Conservation (phyloP, 75 land plant genomes). For the Larix kaempferi region DNA sequence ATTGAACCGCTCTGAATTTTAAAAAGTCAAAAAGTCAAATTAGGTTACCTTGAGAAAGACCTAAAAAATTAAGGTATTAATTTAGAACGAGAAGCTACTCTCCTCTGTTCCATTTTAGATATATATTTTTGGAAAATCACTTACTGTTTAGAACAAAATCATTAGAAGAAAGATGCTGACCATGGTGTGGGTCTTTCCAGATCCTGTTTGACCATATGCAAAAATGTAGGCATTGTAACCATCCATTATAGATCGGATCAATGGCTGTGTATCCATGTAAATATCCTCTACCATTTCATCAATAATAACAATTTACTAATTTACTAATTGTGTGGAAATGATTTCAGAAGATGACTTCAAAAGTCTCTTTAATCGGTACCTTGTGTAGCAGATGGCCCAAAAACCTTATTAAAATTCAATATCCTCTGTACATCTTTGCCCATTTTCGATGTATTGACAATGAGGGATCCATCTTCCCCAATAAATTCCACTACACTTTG, state of each 20-base stretch:
- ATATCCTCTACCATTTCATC: conserved; percentile 31
- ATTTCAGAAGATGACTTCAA: too few species aligned
- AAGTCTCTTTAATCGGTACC: conserved; percentile 5
- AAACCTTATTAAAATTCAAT: conserved; percentile 34
- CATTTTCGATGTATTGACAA: conserved; percentile 15
- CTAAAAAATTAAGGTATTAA: background rate
- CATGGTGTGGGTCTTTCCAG: conserved; percentile 79
- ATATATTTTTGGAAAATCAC: too few species aligned
- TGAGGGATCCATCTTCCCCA: conserved; percentile 24
- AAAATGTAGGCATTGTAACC: conserved; percentile 92
- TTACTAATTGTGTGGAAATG: background rate
- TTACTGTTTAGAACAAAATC: too few species aligned
- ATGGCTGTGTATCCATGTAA: conserved; percentile 56
- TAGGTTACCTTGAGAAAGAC: background rate
- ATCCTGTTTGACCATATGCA: conserved; percentile 88
- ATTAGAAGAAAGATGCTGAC: background rate
- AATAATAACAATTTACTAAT: background rate
- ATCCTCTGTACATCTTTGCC: conserved; percentile 22
- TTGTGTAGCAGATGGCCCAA: conserved; percentile 31
- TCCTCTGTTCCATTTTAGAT: too few species aligned
- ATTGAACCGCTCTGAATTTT: conserved; percentile 64
- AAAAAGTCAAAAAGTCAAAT: background rate
- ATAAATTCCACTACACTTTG: conserved; percentile 15
- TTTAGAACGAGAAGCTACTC: background rate
- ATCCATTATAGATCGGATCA: conserved; percentile 71